A percentile compares a stretch with the other conserved stretches of the same genome.
Conservation (phyloP, 352 stramenopile species). For the Phytopythium montanum region DNA sequence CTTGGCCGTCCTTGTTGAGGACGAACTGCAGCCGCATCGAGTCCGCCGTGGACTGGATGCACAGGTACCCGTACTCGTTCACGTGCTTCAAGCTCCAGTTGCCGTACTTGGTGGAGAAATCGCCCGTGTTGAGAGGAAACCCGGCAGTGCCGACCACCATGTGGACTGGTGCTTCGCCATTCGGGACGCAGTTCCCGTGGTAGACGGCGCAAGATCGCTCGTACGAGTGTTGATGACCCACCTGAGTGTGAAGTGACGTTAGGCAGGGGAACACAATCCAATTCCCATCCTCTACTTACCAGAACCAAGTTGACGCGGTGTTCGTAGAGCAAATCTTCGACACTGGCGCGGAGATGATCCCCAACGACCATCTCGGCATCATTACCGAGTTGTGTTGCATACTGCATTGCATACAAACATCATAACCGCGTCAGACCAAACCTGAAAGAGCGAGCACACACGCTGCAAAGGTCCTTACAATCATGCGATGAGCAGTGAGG, state of each 20-base stretch:
- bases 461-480: conserved; percentile 31
- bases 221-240: conserved; percentile 90
- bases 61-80: conserved; percentile 69
- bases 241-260: conserved; percentile 11
- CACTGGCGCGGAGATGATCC: conserved; percentile 74
- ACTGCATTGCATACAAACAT: conserved; percentile 23
- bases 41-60: conserved; percentile 31
- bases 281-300: conserved; percentile 17
- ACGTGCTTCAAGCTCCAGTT: conserved; percentile 64
- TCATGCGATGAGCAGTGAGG: conserved; percentile 87
- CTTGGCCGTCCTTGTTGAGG: conserved; percentile 58
- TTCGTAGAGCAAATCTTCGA: conserved; percentile 86
- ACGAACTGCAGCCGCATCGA: conserved; percentile 62
- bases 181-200: conserved; percentile 46
- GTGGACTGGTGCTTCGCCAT: conserved; percentile 66
- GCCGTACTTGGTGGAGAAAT: conserved; percentile 56
- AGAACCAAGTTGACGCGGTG: conserved; percentile 89
- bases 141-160: conserved; percentile 77
- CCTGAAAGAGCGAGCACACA: no score
- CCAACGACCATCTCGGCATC: conserved; percentile 62
- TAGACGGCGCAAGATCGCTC: conserved; percentile 83
- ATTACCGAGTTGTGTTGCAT: conserved; percentile 49
- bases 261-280: no score
- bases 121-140: conserved; percentile 38
- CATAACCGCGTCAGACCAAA: background rate